Base-by-base conservation (phyloP, 192 early-diverging fungal species). In the Paraglomus occultum region DNA sequence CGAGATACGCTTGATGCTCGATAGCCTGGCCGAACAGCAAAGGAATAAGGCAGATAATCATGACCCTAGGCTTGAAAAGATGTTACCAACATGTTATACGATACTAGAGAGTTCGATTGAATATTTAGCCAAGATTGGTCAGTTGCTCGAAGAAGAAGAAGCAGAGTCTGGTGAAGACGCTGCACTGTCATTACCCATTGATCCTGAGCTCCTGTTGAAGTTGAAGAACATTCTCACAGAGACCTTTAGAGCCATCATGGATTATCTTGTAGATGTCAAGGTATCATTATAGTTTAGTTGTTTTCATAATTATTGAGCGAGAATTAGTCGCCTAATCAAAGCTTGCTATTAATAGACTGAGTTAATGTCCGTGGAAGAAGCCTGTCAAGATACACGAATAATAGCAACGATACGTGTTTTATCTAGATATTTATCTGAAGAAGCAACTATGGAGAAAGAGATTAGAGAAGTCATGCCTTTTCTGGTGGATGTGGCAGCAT, bases 21-120 rank as follows among this genome's bases (percentile, higher is more conserved):
- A 81, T 72, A 51, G 73, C 6, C 47, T 81, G 6, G 43, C 66
- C 1, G 77, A 79, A 39, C 65, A 38, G 20, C 18, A 58, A n/a
- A 49, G 61, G 60, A 47, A 45, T 15, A 52, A 68, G 11, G 63
- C 48, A 42, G 50, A 39, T 43, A 38, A 71, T 55, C 23, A 52
- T 53, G 18, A 75, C n/a, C 43, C 43, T 10, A 64, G 72, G 11
- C 72, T 74, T 38, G 48, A 74, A n/a, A 8, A 42, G n/a, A 74
- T 78, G 77, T 38, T 81, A 39, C 72, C 80, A 7, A 60, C 74
- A 15, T 76, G 71, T 71, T 81, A 76, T 55, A 70, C 73, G 44
- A 78, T 81, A 22, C 38, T 81, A 9, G 80, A 81, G 51, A 69
- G 51, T 15, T 62, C 74, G 6, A 81, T 81, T 20, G 72, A 76